Conservation (phyloP, 495 filamentous ascomycete genomes). For the Pseudevernia furfuracea region DNA sequence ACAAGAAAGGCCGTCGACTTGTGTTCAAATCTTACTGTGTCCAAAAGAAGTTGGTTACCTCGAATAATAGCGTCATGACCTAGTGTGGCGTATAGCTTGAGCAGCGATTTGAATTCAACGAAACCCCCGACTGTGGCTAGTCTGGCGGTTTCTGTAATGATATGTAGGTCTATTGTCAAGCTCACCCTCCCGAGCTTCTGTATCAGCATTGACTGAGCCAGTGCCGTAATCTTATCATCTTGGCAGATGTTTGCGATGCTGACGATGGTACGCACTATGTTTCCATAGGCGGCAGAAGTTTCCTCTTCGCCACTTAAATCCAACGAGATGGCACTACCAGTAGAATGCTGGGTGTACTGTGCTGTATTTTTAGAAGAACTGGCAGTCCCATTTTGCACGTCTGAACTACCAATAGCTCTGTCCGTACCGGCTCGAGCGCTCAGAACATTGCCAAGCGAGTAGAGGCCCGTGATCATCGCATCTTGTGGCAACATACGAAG, state of each 20-base stretch:
- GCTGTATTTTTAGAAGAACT: constrained; percentile 27
- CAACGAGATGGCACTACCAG: constrained; percentile 72
- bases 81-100: constrained; percentile 72
- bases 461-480: constrained; percentile 86
- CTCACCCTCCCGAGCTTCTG: constrained; percentile 86
- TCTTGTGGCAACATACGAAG: constrained; percentile 79
- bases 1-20: not conserved
- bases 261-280: constrained; percentile 82
- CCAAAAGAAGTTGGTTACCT: constrained; percentile 49
- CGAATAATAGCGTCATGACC: constrained; percentile 63
- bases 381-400: constrained; percentile 27
- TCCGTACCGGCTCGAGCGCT: constrained; percentile 53
- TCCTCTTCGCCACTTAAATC: constrained; percentile 66
- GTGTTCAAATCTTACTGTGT: constrained; percentile 50
- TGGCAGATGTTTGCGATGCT: constrained; percentile 70
- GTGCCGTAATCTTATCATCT: constrained; percentile 85
- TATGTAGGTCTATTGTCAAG: constrained; percentile 65
- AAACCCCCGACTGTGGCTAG: constrained; percentile 68
- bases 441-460: constrained; percentile 86
- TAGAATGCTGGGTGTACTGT: constrained; percentile 51
- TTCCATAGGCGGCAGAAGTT: constrained; percentile 59
- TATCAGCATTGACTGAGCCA: constrained; percentile 91
- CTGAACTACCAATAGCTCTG: constrained; percentile 18
- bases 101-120: constrained; percentile 70
- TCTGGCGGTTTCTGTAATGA: constrained; percentile 70